Evolutionary conservation across 306 rosid genomes (phyloP).

Genomic region (Benincasa hispida): DNA sequence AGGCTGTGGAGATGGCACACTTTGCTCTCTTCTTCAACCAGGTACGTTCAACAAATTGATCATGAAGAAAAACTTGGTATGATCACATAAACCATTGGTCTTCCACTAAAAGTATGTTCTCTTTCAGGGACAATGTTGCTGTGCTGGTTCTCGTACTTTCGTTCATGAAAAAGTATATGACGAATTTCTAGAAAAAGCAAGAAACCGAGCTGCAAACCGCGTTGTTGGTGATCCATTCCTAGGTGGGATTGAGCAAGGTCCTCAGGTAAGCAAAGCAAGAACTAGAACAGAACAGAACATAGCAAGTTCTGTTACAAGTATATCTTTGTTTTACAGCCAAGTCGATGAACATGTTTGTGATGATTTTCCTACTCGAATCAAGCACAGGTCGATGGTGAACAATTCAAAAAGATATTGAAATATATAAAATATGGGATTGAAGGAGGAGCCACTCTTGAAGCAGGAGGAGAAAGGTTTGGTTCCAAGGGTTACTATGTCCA

Average conservation of each 20-base stretch:
- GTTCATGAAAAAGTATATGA: slow-evolving; percentile 75
- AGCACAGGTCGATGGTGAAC: slow-evolving; percentile 51
- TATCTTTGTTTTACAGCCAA: neutral
- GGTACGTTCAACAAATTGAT: slow-evolving; percentile 22
- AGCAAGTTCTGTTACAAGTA: neutral
- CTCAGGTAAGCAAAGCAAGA: slow-evolving; percentile 51
- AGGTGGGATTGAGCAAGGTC: slow-evolving; percentile 82
- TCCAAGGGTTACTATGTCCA: slow-evolving; percentile 61
- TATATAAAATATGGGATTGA: slow-evolving; percentile 58
- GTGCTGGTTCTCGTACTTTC: slow-evolving; percentile 85
- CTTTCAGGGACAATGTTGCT: slow-evolving; percentile 90
- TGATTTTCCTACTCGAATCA: neutral
- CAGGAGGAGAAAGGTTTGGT: slow-evolving; percentile 76
- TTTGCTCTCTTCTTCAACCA: slow-evolving; percentile 83
- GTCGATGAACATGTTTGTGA: neutral
- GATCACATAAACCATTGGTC: neutral
- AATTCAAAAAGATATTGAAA: slow-evolving; percentile 63
- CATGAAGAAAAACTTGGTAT: neutral
- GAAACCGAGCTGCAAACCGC: slow-evolving; percentile 62
- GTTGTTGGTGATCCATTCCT: slow-evolving; percentile 85
- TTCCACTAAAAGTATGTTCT: slow-evolving; percentile 6
- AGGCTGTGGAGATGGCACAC: slow-evolving; percentile 82
- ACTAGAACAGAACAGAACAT: neutral
- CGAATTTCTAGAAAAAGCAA: slow-evolving; percentile 78
- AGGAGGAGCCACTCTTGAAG: slow-evolving; percentile 72